These are phyloP conservation scores for Fagopyrum esculentum DNA, from an alignment of 148 eudicot species.

Conservation along the genomic window DNA sequence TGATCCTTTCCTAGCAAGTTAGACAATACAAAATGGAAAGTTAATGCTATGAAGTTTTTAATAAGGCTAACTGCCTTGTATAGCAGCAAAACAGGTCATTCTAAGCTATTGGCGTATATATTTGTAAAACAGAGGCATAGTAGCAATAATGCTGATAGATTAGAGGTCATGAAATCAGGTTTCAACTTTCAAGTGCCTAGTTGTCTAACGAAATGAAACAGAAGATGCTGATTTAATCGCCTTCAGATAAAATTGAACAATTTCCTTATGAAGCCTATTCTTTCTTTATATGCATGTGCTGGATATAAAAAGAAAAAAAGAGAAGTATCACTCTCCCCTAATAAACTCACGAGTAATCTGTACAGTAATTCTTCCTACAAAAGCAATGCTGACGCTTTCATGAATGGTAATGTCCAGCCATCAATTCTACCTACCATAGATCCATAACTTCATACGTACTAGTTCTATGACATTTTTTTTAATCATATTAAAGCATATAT, in stretches of 20 bases:
- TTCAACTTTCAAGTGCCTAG: neutral
- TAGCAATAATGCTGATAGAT: neutral
- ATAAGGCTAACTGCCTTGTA: too few species aligned
- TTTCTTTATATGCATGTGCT: too few species aligned
- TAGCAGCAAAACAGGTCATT: neutral
- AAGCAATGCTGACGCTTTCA: too few species aligned
- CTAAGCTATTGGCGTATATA: neutral
- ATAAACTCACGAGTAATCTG: too few species aligned
- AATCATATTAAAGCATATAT: too few species aligned
- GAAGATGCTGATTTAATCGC: neutral
- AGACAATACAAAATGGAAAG: neutral
- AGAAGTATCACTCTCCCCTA: too few species aligned
- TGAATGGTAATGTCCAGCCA: too few species aligned
- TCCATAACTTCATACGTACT: too few species aligned
- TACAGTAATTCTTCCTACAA: too few species aligned
- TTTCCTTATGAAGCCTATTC: neutral
- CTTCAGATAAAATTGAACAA: neutral
- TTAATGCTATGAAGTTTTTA: neutral
- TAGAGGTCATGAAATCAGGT: neutral
- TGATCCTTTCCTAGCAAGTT: conserved; percentile 63
- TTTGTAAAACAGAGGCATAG: neutral
- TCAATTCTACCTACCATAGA: too few species aligned
- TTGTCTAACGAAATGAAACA: neutral
- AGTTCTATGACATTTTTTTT: too few species aligned
- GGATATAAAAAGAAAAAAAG: too few species aligned